Conservation (phyloP, 192 early-diverging fungal species). For the Fimicolochytrium jonesii region DNA sequence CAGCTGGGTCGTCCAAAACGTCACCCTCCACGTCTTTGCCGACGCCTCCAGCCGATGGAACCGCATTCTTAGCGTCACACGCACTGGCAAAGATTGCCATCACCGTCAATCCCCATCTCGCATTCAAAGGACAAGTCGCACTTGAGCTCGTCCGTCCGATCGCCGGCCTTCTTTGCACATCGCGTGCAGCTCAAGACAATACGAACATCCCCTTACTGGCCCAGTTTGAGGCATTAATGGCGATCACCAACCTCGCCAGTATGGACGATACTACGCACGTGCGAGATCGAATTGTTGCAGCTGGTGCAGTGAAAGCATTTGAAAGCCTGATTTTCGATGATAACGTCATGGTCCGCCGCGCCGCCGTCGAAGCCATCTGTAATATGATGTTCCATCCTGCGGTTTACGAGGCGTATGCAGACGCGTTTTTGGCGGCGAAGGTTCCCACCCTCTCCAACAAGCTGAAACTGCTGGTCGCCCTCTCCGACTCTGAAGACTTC, state of each 20-base stretch:
- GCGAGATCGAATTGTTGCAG: constrained; percentile 53
- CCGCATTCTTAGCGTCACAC: constrained; percentile 55
- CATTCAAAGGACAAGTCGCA: constrained; percentile 67
- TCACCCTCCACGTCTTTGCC: no score
- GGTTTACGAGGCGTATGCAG: constrained; percentile 76
- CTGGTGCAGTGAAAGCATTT: constrained; percentile 63
- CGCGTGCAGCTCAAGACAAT: background rate
- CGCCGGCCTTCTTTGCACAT: constrained; percentile 49
- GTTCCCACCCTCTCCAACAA: constrained; percentile 37
- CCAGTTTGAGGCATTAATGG: constrained; percentile 89
- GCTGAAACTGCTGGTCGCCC: constrained; percentile 77
- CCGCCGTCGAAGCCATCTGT: constrained; percentile 87
- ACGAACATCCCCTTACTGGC: constrained; percentile 44
- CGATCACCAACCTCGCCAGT: constrained; percentile 86
- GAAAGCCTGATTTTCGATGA: constrained; percentile 80
- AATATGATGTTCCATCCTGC: constrained; percentile 83
- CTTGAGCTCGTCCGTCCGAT: constrained; percentile 72
- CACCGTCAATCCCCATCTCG: constrained; percentile 80
- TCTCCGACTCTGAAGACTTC: constrained; percentile 84
- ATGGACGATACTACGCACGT: constrained; percentile 56
- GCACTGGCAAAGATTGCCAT: constrained; percentile 92
- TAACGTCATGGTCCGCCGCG: constrained; percentile 72
- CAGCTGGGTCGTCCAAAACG: background rate
- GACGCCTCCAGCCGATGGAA: no score
- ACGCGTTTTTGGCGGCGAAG: constrained; percentile 17